Evolutionary conservation across 345 rosid genomes (phyloP), one percentile per base, ranked within the genome.

Genomic region (Geranium brycei): DNA sequence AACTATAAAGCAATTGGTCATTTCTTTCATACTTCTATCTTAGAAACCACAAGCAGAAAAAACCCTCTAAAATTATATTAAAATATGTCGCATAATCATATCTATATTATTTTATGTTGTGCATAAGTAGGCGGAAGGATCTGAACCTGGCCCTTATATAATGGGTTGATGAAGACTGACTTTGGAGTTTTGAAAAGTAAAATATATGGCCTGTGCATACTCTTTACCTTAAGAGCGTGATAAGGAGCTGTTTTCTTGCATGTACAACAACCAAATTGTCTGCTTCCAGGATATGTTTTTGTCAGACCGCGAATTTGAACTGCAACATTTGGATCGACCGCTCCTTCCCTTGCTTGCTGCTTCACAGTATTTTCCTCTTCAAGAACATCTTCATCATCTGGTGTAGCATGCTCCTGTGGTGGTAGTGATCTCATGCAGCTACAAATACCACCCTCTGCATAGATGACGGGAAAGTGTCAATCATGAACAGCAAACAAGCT

Each of bases 361-460:
- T 84, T 86, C 30, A 92, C 91, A 53, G 71, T 53, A 58, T 68
- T 85, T 76, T 92, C 95, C 79, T 89, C 96, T 72, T 81, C 87
- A 62, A 82, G 88, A 69, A 89, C 95, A 76, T 92, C 98, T 73
- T 80, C 88, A 11, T 89, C 98, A 61, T 92, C 93, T 35, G 81
- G 88, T 64, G 82, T 40, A 63, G 71, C 17, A 62, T 83, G 72
- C 63, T 87, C 95, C 67, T 71, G 40, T 5, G 72, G 74, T 38
- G 96, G 93, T 41, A 73, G 73, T 58, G 91, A 82, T 57, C 87
- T 80, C 13, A 73, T 75, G 80, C 91, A 89, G 61, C 93, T 83
- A 78, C 95, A 92, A 57, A 87, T 63, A 63, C 91, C 82, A 63
- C 96, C 96, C 85, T 92, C 98, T 92, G 76, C 60, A 69, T 38